phyloP scores from a whole-genome alignment of 2,329 filamentous ascomycete genomes.

The Fusarium abutilonis region DNA sequence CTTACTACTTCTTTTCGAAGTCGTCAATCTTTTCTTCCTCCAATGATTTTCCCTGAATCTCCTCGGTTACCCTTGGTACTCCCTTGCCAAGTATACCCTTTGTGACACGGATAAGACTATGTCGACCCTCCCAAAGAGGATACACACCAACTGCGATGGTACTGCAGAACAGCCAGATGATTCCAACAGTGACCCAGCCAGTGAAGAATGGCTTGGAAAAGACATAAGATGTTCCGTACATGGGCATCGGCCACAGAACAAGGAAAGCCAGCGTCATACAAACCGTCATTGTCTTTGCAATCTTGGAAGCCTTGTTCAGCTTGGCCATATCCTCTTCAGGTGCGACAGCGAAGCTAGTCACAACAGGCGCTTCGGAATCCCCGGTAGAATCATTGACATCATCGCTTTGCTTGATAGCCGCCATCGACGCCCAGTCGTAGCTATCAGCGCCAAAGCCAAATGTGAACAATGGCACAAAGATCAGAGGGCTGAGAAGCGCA shows the following conservation, averaged over 20 bases:
- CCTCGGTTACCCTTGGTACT: constrained; percentile 2
- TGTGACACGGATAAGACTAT: constrained; percentile 26
- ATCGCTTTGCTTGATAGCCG: constrained; percentile 78
- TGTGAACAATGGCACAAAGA: constrained; percentile 82
- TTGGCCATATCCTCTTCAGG: constrained; percentile 57
- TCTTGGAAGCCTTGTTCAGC: constrained; percentile 63
- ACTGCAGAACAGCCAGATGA: constrained; percentile 78
- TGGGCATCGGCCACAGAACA: constrained; percentile 90
- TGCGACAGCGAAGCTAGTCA: constrained; percentile 16
- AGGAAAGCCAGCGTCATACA: constrained; percentile 72
- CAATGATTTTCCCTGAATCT: constrained; percentile 17
- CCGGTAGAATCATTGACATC: constrained; percentile 73
- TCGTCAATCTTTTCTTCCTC: constrained; percentile 23
- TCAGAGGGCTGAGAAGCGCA: constrained; percentile 77
- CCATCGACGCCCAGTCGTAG: constrained; percentile 90
- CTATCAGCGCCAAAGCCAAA: constrained; percentile 67
- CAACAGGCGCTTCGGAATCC: constrained; percentile 46
- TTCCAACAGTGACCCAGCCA: constrained; percentile 75
- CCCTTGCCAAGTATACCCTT: constrained; percentile 35
- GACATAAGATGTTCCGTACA: constrained; percentile 85
- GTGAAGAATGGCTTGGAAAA: constrained; percentile 70
- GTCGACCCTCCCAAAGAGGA: constrained; percentile 80
- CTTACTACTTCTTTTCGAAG: constrained; percentile 22
- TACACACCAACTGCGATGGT: constrained; percentile 80
- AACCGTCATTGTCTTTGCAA: constrained; percentile 52